phyloP scores from a whole-genome alignment of 2,329 filamentous ascomycete species.

The Penicillium paneum region DNA sequence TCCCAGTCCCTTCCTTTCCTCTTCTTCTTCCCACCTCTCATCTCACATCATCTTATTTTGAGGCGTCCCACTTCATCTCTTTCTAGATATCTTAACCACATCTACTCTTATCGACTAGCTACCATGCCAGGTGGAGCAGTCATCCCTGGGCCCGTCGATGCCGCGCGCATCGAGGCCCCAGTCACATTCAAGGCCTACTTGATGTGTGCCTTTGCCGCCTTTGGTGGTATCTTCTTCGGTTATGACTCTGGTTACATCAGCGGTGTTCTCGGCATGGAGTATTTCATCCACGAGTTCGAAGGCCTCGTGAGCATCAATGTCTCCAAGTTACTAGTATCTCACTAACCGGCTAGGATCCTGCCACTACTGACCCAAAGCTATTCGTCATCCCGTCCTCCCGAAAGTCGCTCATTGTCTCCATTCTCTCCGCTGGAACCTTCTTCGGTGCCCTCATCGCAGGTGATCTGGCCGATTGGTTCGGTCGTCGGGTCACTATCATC shows the following conservation, averaged over 20 bases:
- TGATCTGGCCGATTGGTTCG: conserved; percentile 71
- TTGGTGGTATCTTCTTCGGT: conserved; percentile 60
- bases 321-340: neutral
- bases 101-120: neutral
- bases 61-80: neutral
- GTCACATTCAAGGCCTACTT: conserved; percentile 59
- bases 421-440: conserved; percentile 75
- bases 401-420: conserved; percentile 67
- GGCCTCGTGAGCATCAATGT: conserved; percentile 26
- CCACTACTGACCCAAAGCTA: conserved; percentile 27
- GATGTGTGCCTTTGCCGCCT: conserved; percentile 60
- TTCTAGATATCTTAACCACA: neutral
- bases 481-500: conserved; percentile 63
- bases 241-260: conserved; percentile 59
- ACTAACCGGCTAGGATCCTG: conserved; percentile 16
- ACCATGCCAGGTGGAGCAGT: conserved; percentile 28
- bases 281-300: conserved; percentile 45
- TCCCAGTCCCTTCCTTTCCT: neutral
- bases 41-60: neutral
- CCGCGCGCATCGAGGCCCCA: conserved; percentile 56
- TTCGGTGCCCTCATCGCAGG: conserved; percentile 74
- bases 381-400: conserved; percentile 40
- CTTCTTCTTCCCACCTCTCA: neutral
- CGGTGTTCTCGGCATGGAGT: conserved; percentile 51
- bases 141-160: conserved; percentile 44